A percentile compares a stretch with the other conserved stretches of the same genome.
Conservation (phyloP, 495 filamentous ascomycete genomes). For the Eremomyces bilateralis region DNA sequence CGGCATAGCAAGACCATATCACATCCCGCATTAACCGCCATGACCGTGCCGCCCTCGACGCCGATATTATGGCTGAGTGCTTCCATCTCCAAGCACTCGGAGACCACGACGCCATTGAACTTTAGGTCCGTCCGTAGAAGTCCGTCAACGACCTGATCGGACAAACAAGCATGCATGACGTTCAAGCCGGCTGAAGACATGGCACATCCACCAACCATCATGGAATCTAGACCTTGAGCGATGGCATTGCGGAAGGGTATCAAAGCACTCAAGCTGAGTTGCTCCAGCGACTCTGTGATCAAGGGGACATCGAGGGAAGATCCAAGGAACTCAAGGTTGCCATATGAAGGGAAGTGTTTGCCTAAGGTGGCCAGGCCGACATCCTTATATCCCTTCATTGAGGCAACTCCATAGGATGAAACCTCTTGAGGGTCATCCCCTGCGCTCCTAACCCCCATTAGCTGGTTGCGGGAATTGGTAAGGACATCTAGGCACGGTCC, state of each 20-base stretch:
- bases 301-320: constrained; percentile 72
- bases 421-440: constrained; percentile 82
- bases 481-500: constrained; percentile 80
- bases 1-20: constrained; percentile 70
- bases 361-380: constrained; percentile 67
- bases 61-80: constrained; percentile 77
- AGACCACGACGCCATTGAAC: constrained; percentile 79
- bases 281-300: constrained; percentile 77
- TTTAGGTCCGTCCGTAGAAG: constrained; percentile 60
- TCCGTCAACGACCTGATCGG: constrained; percentile 75
- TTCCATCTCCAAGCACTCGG: constrained; percentile 91
- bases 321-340: constrained; percentile 77
- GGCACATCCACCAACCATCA: constrained; percentile 82
- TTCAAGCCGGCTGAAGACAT: constrained; percentile 73
- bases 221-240: constrained; percentile 58
- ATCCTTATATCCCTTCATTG: constrained; percentile 75
- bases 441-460: constrained; percentile 59
- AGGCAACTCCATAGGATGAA: constrained; percentile 65
- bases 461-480: constrained; percentile 72
- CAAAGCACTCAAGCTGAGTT: constrained; percentile 61
- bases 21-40: constrained; percentile 84
- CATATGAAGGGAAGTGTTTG: constrained; percentile 85
- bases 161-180: constrained; percentile 79
- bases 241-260: constrained; percentile 79
- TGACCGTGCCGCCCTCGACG: constrained; percentile 77